Base-by-base conservation (phyloP, 371 early-diverging fungal genomes). In the Dentiscutata heterogama region DNA sequence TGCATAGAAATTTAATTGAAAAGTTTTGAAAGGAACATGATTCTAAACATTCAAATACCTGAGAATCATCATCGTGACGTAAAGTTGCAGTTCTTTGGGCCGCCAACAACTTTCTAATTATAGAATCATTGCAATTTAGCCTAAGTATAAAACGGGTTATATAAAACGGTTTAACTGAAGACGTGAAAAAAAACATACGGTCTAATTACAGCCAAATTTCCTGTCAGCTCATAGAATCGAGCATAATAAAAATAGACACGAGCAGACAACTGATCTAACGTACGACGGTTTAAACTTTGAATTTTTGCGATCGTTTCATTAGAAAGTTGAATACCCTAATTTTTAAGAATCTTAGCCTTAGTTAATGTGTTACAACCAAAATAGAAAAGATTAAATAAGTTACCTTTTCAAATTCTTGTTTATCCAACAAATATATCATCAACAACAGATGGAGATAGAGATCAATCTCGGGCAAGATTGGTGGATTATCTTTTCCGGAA, bases 221-320 rank as follows among this genome's bases (percentile, higher is more conserved):
- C 91, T 1, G 89, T 80, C 50, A 96, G 73, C 85, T 98, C 98
- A 84, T 95, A 94, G 85, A 96, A 94, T 20, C 97, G 93, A 31
- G 96, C 93, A 85, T 93, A 95, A 88, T 97, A 99, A 86, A 97
- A 99, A 90, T 94, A 97, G 46, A 97, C 88, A 73, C 95, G 94
- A 64, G 97, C 97, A 8, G 95, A 92, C 42, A 99, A 84, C 80
- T 94, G 94, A 86, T 99, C 99, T 84, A 97, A 80, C 0, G 97
- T 96, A 84, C 98, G 92, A 81, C 97, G 93, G 88, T 98, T 97
- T 70, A 93, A 84, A 5, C 86, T 84, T 78, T 90, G 88, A 51
- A 95, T 88, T 56, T 84, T 86, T 22, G 89, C 87, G 51, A 96
- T 91, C 0, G 94, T 88, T 20, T 87, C 88, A 27, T 90, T 89